Base-by-base conservation (phyloP, 768 basidiomycete species). In the Russula sp. region DNA sequence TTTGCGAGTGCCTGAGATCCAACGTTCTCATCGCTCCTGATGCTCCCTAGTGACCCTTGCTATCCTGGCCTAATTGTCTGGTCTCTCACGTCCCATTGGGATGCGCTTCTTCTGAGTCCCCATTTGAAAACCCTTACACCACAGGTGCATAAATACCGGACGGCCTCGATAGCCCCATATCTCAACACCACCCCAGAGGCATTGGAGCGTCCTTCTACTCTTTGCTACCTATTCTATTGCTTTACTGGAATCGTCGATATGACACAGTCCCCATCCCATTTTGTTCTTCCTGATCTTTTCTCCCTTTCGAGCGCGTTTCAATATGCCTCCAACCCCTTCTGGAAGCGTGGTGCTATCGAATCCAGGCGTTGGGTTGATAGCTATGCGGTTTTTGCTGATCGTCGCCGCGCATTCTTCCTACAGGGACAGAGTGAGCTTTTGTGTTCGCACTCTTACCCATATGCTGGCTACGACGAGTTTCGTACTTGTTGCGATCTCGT, bases 401-500 rank as follows among this genome's bases (percentile, higher is more conserved):
- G 80, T 67, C 86, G 86, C 70, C 83, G 80, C 57, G 81, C 81
- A n/a, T 84, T 84, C 73, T 88, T 87, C 69, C 76, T 82, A 48
- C 81, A 83, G 72, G 83, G 84, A 3, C 80, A 79, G 62, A 84
- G 81, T 69, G 85, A 87, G 70, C 78, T 87, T 5, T 77, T 88
- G 53, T 83, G 81, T 69, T 83, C 86, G 11, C 83, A 81, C 71
- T 81, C 77, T n/a, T 88, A 84, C 72, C 79, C 81, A 20, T 86
- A 83, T 71, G 81, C 83, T 50, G 81, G 78, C 42, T 78, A 78
- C 61, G 83, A 85, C 62, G 76, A 81, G 70, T 81, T 86, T 64
- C 78, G 85, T 59, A 86, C 81, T 1, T 80, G 78, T 46, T 86
- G 85, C 70, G 86, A 88, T 73, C 84, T 85, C 64, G 80, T 86